These are phyloP conservation scores for Arbutus unedo DNA, from an alignment of 148 eudicot species.

Conservation along the genomic window DNA sequence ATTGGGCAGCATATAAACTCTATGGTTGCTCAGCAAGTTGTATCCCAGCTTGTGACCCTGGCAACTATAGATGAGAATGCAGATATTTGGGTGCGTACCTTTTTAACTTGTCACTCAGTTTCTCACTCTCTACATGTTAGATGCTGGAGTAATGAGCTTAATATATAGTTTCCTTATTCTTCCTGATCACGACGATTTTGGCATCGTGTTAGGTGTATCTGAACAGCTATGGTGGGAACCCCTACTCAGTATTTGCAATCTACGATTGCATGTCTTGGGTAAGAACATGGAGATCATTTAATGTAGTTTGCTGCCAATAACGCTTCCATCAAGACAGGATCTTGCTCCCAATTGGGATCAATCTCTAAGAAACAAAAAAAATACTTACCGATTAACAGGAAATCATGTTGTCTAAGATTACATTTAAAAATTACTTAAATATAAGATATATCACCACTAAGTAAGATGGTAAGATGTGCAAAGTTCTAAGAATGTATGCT, in stretches of 20 bases:
- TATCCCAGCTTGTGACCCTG: conserved; percentile 87
- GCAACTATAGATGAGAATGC: conserved; percentile 85
- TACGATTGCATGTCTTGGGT: conserved; percentile 99
- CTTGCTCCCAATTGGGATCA: background rate
- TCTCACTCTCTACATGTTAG: conserved; percentile 8
- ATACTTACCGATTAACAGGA: background rate
- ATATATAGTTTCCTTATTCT: background rate
- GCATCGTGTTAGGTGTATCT: conserved; percentile 54
- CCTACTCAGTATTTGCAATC: conserved; percentile 81
- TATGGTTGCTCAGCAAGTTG: conserved; percentile 80
- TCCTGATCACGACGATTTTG: conserved; percentile 5
- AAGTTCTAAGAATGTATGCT: background rate
- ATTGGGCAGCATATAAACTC: conserved; percentile 79
- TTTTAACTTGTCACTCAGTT: background rate
- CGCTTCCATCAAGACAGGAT: background rate
- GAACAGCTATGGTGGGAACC: conserved; percentile 92
- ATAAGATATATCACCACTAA: background rate
- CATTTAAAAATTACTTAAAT: background rate
- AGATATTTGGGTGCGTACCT: conserved; percentile 66
- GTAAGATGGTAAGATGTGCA: background rate
- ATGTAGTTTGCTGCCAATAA: background rate
- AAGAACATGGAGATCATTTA: conserved; percentile 30
- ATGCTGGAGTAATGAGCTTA: background rate
- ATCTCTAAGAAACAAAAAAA: background rate
- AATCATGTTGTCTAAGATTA: background rate